Percentiles rank a stretch among this genome's conserved stretches.
Conservation (phyloP, 257 asterid genomes). For the Catharanthus roseus region DNA sequence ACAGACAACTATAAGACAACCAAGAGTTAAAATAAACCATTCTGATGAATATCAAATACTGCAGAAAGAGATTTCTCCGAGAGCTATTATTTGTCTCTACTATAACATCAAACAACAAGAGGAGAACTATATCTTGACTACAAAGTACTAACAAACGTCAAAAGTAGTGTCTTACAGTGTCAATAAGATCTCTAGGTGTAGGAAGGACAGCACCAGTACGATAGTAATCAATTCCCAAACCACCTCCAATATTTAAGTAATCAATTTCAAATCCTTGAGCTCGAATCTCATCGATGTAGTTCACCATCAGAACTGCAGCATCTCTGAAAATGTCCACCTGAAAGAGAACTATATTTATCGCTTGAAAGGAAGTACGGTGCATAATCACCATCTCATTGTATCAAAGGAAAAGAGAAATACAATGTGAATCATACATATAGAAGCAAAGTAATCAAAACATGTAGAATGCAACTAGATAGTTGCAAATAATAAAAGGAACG, state of each 20-base stretch:
- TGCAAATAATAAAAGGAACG: background rate
- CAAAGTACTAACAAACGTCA: background rate
- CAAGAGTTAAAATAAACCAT: background rate
- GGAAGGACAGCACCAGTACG: constrained; percentile 93
- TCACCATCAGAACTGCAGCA: constrained; percentile 92
- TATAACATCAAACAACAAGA: background rate
- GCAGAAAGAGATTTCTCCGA: background rate
- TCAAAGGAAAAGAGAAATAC: background rate
- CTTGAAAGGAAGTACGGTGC: background rate
- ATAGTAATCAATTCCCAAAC: constrained; percentile 90
- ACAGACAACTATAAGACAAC: background rate
- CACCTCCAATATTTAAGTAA: constrained; percentile 94
- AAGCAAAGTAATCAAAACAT: background rate
- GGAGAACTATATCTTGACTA: background rate
- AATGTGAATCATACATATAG: background rate
- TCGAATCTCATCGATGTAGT: constrained; percentile 83
- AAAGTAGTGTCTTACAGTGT: constrained; percentile 52
- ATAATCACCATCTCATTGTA: background rate
- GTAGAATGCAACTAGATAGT: background rate
- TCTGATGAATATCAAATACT: background rate
- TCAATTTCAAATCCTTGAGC: constrained; percentile 85
- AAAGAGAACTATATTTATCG: constrained; percentile 7
- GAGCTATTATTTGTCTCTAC: background rate
- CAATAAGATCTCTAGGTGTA: constrained; percentile 76
- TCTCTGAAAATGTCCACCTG: constrained; percentile 98